Evolutionary conservation across 306 rosid genomes (phyloP).

Genomic region (Mimosa bimucronata): DNA sequence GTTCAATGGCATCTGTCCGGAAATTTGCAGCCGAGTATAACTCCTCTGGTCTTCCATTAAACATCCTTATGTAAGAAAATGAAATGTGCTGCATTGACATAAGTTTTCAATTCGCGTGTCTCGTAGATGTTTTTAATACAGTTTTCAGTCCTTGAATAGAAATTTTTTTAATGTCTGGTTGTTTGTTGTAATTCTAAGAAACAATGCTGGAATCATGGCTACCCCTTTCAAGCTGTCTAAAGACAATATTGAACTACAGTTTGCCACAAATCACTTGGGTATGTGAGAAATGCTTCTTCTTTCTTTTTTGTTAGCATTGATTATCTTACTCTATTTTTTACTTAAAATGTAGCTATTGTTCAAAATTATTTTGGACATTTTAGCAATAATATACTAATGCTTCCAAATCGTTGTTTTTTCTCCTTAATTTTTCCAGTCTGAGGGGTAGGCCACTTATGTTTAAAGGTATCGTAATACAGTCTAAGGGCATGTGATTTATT

Average conservation of each 20-base stretch:
- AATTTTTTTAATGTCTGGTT: constrained; percentile 37
- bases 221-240: constrained; percentile 66
- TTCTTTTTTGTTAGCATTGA: neutral
- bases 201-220: constrained; percentile 90
- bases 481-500: neutral
- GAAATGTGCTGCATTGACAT: neutral
- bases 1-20: constrained; percentile 65
- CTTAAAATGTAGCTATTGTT: constrained; percentile 17
- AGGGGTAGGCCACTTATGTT: neutral
- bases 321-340: neutral
- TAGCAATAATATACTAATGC: neutral
- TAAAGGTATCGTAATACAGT: neutral
- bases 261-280: constrained; percentile 88
- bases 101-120: neutral
- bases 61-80: constrained; percentile 77
- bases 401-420: neutral
- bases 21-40: constrained; percentile 70
- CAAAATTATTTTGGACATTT: neutral
- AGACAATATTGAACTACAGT: constrained; percentile 83
- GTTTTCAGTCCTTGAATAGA: neutral
- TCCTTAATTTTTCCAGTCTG: neutral
- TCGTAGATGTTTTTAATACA: constrained; percentile 1
- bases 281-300: constrained; percentile 11
- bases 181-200: constrained; percentile 57
- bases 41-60: constrained; percentile 61